These are phyloP conservation scores for Komagataella kurtzmanii DNA, from an alignment of 805 yeast species.

Conservation along the genomic window DNA sequence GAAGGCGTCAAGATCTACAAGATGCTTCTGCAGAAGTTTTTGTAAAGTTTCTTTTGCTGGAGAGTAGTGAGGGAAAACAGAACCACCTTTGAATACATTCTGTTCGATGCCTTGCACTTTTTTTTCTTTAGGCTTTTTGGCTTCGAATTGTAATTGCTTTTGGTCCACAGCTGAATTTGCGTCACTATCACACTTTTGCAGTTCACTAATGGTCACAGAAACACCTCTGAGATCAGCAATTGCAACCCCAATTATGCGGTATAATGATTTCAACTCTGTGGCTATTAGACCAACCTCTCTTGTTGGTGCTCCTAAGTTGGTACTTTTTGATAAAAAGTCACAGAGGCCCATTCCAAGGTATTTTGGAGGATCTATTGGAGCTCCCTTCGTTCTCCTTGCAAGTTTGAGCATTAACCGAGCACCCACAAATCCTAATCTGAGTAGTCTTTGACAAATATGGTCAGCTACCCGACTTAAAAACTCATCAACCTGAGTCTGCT, in stretches of 20 bases:
- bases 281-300: constrained; percentile 47
- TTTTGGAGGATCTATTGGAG: constrained; percentile 68
- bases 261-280: constrained; percentile 42
- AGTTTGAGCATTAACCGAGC: constrained; percentile 51
- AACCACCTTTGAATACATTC: neutral
- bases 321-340: constrained; percentile 44
- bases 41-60: neutral
- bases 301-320: constrained; percentile 48
- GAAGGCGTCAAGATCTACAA: constrained; percentile 57
- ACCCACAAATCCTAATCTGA: constrained; percentile 32
- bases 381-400: constrained; percentile 47
- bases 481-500: constrained; percentile 42
- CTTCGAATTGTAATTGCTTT: constrained; percentile 19
- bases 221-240: constrained; percentile 68
- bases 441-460: constrained; percentile 46
- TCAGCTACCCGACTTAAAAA: constrained; percentile 45
- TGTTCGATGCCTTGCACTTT: constrained; percentile 3
- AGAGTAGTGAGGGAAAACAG: neutral
- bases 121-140: constrained; percentile 4
- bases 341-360: constrained; percentile 78
- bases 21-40: neutral
- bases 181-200: constrained; percentile 23
- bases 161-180: constrained; percentile 14
- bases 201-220: constrained; percentile 52
- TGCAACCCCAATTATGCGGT: constrained; percentile 42